A percentile compares a stretch with the other conserved stretches of the same genome.
These are phyloP conservation scores for Plicaturopsis crispa DNA, from an alignment of 768 basidiomycete species.

Conservation along the genomic window DNA sequence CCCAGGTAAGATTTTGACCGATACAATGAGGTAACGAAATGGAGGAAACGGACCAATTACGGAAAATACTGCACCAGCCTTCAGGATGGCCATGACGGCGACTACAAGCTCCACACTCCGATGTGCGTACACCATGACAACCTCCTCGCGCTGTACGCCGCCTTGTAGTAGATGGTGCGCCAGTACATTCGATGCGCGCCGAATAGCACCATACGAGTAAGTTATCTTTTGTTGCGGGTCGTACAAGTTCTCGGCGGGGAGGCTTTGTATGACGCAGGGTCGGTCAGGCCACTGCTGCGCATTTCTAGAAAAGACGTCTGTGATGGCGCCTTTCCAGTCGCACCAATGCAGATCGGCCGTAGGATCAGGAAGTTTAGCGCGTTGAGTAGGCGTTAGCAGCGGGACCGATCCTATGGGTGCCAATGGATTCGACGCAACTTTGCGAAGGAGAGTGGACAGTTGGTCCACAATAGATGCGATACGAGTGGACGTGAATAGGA, in stretches of 20 bases:
- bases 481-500: slow-evolving; percentile 77
- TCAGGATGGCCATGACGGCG: slow-evolving; percentile 93
- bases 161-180: slow-evolving; percentile 83
- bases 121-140: slow-evolving; percentile 97
- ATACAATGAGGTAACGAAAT: background rate
- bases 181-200: slow-evolving; percentile 80
- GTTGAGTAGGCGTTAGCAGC: slow-evolving; percentile 67
- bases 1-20: background rate
- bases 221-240: slow-evolving; percentile 44
- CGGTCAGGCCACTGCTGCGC: slow-evolving; percentile 72
- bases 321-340: slow-evolving; percentile 95
- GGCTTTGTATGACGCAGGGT: slow-evolving; percentile 83
- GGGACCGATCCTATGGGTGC: slow-evolving; percentile 74
- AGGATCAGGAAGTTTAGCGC: slow-evolving; percentile 69
- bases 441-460: slow-evolving; percentile 69
- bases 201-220: slow-evolving; percentile 77
- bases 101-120: slow-evolving; percentile 95
- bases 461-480: slow-evolving; percentile 81
- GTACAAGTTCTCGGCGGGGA: slow-evolving; percentile 31
- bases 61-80: slow-evolving; percentile 93
- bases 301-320: slow-evolving; percentile 88
- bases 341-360: slow-evolving; percentile 92
- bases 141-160: slow-evolving; percentile 88
- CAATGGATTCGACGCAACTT: slow-evolving; percentile 60
- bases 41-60: slow-evolving; percentile 70